A percentile compares a stretch with the other conserved stretches of the same genome.
Evolutionary conservation across 768 basidiomycete species (phyloP).

Genomic region (Agrocybe praecox): DNA sequence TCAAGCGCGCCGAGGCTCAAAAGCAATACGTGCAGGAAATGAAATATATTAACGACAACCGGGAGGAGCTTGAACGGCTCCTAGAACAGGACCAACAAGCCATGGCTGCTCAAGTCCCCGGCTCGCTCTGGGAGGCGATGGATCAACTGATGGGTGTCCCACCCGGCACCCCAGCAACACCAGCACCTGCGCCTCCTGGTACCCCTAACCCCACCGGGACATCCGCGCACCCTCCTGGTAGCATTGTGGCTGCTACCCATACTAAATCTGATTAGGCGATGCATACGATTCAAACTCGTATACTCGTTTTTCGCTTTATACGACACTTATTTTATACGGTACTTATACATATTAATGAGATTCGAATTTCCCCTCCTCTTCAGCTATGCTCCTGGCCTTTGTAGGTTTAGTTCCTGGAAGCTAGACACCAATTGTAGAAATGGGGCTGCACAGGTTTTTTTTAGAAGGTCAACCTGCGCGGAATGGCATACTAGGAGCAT

Average conservation of each 20-base stretch:
- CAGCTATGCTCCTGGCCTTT: neutral
- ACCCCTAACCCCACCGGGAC: slow-evolving; percentile 13
- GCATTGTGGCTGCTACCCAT: slow-evolving; percentile 6
- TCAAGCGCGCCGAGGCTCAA: slow-evolving; percentile 54
- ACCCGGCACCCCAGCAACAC: neutral
- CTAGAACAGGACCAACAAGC: slow-evolving; percentile 36
- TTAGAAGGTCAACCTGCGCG: too few species aligned
- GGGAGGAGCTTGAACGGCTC: slow-evolving; percentile 44
- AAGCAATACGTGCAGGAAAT: slow-evolving; percentile 50
- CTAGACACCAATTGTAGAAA: too few species aligned
- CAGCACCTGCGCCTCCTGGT: slow-evolving; percentile 9
- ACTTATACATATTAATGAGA: slow-evolving; percentile 3
- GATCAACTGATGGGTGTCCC: slow-evolving; percentile 25
- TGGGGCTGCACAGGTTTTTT: too few species aligned
- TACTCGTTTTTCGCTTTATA: neutral
- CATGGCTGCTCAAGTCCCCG: slow-evolving; percentile 45
- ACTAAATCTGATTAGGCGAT: neutral
- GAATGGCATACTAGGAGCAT: too few species aligned
- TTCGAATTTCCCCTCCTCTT: neutral
- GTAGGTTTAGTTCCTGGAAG: neutral
- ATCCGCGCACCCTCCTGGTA: slow-evolving; percentile 11
- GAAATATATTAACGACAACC: slow-evolving; percentile 47
- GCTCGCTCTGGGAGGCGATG: slow-evolving; percentile 51
- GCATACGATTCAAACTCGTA: neutral
- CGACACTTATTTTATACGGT: slow-evolving; percentile 3